Conservation (phyloP, 306 rosid genomes). For the Argentina anserina region DNA sequence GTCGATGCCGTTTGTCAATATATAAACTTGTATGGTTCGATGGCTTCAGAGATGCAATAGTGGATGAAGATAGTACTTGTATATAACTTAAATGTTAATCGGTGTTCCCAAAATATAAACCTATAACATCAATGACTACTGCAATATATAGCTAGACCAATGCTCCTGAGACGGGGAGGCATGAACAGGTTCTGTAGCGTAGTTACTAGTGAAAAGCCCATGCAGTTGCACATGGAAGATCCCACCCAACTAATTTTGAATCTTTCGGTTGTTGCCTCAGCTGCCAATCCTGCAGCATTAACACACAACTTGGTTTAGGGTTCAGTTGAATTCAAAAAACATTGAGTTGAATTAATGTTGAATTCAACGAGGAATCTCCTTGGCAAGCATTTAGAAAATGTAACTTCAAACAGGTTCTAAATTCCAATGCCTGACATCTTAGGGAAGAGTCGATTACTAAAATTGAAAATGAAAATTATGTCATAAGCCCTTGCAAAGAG, state of each 20-base stretch:
- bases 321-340: not conserved
- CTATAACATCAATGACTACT: not conserved
- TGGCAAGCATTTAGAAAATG: not conserved
- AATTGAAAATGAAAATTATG: not conserved
- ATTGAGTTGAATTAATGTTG: too few relatives aligned
- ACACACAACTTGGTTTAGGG: conserved; percentile 15
- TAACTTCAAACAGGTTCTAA: not conserved
- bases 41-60: too few relatives aligned
- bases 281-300: conserved; percentile 36
- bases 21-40: too few relatives aligned
- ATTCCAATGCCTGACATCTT: not conserved
- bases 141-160: conserved; percentile 4
- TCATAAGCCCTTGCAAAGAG: not conserved
- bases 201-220: conserved; percentile 10
- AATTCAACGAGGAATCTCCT: too few relatives aligned
- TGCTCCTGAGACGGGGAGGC: not conserved
- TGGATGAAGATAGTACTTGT: too few relatives aligned
- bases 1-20: too few relatives aligned
- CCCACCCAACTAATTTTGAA: conserved; percentile 28
- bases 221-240: conserved; percentile 38
- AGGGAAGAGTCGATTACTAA: not conserved
- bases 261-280: too few relatives aligned
- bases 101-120: conserved; percentile 10
- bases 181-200: conserved; percentile 1
- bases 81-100: not conserved